A percentile compares a stretch with the other conserved stretches of the same genome.
phyloP scores from a whole-genome alignment of 163 green algal species.

The Volvox carteri region DNA sequence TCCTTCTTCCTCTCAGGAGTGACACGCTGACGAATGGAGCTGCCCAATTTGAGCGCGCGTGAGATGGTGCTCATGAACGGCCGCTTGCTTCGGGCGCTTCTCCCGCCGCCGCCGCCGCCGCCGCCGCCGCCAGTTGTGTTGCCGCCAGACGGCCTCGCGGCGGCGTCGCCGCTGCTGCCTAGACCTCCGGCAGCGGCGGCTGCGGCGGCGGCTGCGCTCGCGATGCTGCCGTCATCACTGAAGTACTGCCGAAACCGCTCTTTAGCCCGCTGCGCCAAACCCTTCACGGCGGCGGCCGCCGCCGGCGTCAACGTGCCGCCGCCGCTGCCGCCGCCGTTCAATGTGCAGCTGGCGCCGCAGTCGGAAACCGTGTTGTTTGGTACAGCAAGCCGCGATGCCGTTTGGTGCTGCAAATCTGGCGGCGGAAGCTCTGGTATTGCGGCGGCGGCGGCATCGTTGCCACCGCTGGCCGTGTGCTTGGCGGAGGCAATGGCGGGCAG shows the following conservation, averaged over 20 bases:
- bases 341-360: no score
- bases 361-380: background rate
- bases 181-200: background rate
- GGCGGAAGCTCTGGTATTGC: background rate
- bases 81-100: background rate
- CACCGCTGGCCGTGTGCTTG: background rate
- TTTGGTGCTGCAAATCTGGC: background rate
- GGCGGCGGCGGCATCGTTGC: background rate
- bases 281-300: background rate
- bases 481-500: background rate
- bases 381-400: no score
- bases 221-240: constrained; percentile 9
- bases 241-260: constrained; percentile 34
- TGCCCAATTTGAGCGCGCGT: background rate
- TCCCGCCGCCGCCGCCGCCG: background rate
- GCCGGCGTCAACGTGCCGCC: background rate
- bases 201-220: background rate
- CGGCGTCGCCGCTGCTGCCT: background rate
- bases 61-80: constrained; percentile 11
- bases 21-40: background rate
- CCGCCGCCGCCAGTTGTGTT: background rate
- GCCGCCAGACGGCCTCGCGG: background rate
- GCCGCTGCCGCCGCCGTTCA: background rate
- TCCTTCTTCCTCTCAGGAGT: background rate
- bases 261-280: background rate